Evolutionary conservation across 1,139 yeast species (phyloP).

Genomic region (Pichia sp.): DNA sequence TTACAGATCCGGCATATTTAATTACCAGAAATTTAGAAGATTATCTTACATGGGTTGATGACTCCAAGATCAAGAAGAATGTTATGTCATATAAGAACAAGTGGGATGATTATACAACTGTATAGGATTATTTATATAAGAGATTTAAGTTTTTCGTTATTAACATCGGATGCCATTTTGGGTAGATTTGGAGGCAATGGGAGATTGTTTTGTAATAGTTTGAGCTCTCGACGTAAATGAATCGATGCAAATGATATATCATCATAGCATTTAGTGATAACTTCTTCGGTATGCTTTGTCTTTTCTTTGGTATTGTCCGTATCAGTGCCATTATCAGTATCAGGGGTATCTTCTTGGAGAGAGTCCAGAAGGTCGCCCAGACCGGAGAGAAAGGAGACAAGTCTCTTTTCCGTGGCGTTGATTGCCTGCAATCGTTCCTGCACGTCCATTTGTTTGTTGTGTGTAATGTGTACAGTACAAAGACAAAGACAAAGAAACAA

Average conservation of each 20-base stretch:
- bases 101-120: slow-evolving; percentile 60
- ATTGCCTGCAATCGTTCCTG: not conserved
- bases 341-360: not conserved
- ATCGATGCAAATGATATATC: slow-evolving; percentile 36
- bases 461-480: too few relatives aligned
- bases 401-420: not conserved
- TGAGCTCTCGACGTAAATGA: slow-evolving; percentile 50
- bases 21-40: slow-evolving; percentile 93
- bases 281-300: slow-evolving; percentile 28
- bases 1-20: slow-evolving; percentile 92
- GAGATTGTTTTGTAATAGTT: slow-evolving; percentile 52
- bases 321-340: slow-evolving; percentile 27
- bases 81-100: slow-evolving; percentile 84
- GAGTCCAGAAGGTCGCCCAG: not conserved
- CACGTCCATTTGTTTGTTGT: too few relatives aligned
- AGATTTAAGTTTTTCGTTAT: slow-evolving; percentile 41
- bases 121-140: slow-evolving; percentile 17
- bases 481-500: too few relatives aligned
- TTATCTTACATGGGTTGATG: slow-evolving; percentile 95
- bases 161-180: slow-evolving; percentile 56
- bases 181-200: slow-evolving; percentile 54
- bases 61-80: slow-evolving; percentile 86
- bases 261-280: slow-evolving; percentile 23
- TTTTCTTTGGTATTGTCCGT: too few relatives aligned
- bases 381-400: not conserved